Evolutionary conservation across 2,329 filamentous ascomycete species (phyloP), one percentile per base, ranked within the genome.

Genomic region (Fusarium sublunatum): DNA sequence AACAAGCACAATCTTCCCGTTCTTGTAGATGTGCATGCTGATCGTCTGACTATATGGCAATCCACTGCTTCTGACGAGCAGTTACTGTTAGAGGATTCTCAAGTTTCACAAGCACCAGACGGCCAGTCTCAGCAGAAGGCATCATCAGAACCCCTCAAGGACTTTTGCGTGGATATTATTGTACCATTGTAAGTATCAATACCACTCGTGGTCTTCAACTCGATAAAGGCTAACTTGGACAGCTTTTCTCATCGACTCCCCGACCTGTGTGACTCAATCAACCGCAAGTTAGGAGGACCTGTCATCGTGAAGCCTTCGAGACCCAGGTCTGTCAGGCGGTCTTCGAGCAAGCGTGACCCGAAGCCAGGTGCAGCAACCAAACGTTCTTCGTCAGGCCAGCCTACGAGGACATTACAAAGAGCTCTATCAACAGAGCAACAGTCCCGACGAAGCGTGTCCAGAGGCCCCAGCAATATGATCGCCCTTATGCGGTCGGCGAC

Each of bases 1-100:
- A 86, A 77, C 73, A 86, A 85, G 53, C 85, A 89, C 64, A 87
- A 92, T 66, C 77, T 91, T 7, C 82, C 83, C 1, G 77, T 87
- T 7, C 80, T 91, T 19, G 79, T 93, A 5, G 91, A 94, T 70
- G 80, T 92, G 1, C 85, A 93, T 47, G 85, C 91, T 7, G 91
- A 95, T 74, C 87, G 90, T 42, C 79, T 95, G 24, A 92, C 89
- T 69, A 95, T 95, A 58, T 94, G 91, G 91, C 90, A 93, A 71
- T 92, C 91, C 4, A 88, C 91, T 7, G 86, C 88, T 32, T 78
- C 86, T 22, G 85, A 90, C 62, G 84, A 86, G 51, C 75, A 83
- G 56, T 77, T 80, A 34, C 70, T 84, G 12, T 68, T 83, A 13
- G 80, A 82, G 40, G 82, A 85, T 51, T 79, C 82, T 1, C 83